A percentile compares a stretch with the other conserved stretches of the same genome.
phyloP scores from a whole-genome alignment of 352 stramenopile species.

The Phytophthora europaea region DNA sequence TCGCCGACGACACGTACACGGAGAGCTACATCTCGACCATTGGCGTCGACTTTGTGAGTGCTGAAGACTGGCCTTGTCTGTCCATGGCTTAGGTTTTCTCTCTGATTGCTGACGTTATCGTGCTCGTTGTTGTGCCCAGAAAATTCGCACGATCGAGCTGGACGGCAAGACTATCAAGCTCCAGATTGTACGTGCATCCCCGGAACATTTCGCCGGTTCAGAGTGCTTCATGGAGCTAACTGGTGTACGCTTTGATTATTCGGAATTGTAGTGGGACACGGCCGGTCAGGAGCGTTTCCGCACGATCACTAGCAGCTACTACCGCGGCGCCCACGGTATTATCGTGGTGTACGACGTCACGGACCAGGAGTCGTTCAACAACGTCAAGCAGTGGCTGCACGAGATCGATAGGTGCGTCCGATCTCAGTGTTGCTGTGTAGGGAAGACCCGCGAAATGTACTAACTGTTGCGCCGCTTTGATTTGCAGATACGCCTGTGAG shows the following conservation, averaged over 20 bases:
- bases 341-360: conserved; percentile 99
- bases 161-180: conserved; percentile 99
- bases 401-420: conserved; percentile 83
- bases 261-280: conserved; percentile 96
- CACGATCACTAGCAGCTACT: conserved; percentile 99
- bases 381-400: conserved; percentile 99
- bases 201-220: background rate
- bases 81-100: background rate
- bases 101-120: conserved; percentile 28
- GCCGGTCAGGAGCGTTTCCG: conserved; percentile 99
- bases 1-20: conserved; percentile 99
- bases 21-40: conserved; percentile 99
- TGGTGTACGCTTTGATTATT: background rate
- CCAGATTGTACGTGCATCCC: conserved; percentile 94
- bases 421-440: background rate
- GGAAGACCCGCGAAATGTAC: background rate
- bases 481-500: conserved; percentile 95
- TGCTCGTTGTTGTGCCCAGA: conserved; percentile 61
- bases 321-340: conserved; percentile 99
- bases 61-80: background rate
- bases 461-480: conserved; percentile 10
- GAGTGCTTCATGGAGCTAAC: conserved; percentile 18
- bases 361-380: conserved; percentile 97
- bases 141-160: conserved; percentile 99
- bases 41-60: conserved; percentile 99